Conservation (phyloP, 192 early-diverging fungal genomes). For the Funneliformis geosporum region DNA sequence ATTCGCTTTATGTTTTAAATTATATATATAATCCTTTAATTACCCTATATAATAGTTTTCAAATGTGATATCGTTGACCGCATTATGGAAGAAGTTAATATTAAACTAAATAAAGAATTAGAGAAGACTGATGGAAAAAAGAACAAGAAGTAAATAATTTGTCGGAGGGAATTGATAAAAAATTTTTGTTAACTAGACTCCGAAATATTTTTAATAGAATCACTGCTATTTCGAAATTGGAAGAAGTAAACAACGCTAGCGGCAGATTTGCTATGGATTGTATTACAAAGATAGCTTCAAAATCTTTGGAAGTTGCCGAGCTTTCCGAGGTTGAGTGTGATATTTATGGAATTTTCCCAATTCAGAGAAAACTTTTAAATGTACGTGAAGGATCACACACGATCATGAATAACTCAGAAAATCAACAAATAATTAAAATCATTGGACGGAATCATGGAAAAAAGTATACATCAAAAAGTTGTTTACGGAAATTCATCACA, state of each 20-base stretch:
- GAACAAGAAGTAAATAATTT: no score
- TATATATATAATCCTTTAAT: no score
- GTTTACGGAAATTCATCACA: constrained; percentile 94
- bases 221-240: constrained; percentile 83
- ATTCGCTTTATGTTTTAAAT: no score
- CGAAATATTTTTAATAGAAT: constrained; percentile 43
- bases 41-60: constrained; percentile 53
- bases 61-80: constrained; percentile 87
- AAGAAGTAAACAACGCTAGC: constrained; percentile 94
- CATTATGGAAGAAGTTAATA: constrained; percentile 68
- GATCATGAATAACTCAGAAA: constrained; percentile 85
- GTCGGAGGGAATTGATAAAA: constrained; percentile 37
- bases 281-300: constrained; percentile 95
- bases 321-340: constrained; percentile 87
- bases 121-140: constrained; percentile 87
- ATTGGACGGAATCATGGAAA: constrained; percentile 88
- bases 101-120: constrained; percentile 72
- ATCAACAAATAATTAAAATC: constrained; percentile 87
- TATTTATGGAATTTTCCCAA: constrained; percentile 91
- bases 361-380: constrained; percentile 96
- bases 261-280: constrained; percentile 69
- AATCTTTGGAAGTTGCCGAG: constrained; percentile 83
- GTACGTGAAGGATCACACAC: constrained; percentile 81
- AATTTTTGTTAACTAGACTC: no score
- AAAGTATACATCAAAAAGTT: constrained; percentile 72